phyloP scores from a whole-genome alignment of 495 filamentous ascomycete species.

The Eremomyces bilateralis region DNA sequence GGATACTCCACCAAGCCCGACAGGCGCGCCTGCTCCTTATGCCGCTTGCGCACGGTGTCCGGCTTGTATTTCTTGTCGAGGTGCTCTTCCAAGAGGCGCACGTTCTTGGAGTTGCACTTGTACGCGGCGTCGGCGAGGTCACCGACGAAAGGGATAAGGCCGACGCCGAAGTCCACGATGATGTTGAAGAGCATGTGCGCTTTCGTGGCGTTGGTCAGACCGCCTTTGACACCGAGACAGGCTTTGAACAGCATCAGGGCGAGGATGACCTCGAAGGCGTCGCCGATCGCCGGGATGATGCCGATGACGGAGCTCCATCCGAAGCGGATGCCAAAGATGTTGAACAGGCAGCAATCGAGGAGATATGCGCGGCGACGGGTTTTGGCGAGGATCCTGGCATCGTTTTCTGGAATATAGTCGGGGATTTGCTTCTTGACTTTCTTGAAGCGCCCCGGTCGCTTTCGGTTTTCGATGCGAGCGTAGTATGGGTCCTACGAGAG shows the following conservation, averaged over 20 bases:
- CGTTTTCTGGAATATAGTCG: constrained; percentile 44
- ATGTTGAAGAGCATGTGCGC: constrained; percentile 61
- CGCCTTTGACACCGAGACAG: constrained; percentile 47
- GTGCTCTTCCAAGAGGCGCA: constrained; percentile 15
- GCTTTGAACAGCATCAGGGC: constrained; percentile 46
- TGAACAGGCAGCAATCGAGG: constrained; percentile 62
- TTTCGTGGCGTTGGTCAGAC: constrained; percentile 33
- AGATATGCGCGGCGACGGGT: constrained; percentile 63
- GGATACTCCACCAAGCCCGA: too few relatives aligned
- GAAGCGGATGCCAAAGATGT: constrained; percentile 50
- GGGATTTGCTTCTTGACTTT: constrained; percentile 23
- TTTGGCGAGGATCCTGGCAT: constrained; percentile 54
- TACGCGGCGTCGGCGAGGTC: constrained; percentile 48
- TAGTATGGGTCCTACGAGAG: constrained; percentile 22
- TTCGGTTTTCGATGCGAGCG: constrained; percentile 13
- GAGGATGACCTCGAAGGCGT: constrained; percentile 46
- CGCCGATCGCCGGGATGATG: constrained; percentile 54
- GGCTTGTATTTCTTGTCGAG: constrained; percentile 19
- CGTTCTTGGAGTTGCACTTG: constrained; percentile 19
- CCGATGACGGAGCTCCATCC: constrained; percentile 71
- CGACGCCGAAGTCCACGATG: constrained; percentile 54
- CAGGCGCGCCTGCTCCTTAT: constrained; percentile 9
- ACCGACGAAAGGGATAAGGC: constrained; percentile 67
- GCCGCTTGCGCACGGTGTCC: constrained; percentile 4
- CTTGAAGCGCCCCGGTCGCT: constrained; percentile 15